A percentile compares a stretch with the other conserved stretches of the same genome.
These are phyloP conservation scores for Fraxinus americana DNA, from an alignment of 257 asterid genomes.

Conservation along the genomic window DNA sequence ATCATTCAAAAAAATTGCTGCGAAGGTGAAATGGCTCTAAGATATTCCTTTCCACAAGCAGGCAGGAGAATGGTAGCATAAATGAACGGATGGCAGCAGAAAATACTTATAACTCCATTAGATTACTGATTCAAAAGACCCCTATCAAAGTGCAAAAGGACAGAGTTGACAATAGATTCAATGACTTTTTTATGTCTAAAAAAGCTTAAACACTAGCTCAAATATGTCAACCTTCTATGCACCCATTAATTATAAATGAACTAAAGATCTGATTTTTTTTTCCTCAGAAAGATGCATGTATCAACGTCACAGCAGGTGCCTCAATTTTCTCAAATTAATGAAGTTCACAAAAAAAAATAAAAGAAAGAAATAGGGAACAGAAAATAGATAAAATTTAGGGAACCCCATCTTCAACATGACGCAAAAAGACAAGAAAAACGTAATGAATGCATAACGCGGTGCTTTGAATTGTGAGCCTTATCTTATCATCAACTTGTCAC, in stretches of 20 bases:
- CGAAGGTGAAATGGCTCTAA: background rate
- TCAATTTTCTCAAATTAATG: background rate
- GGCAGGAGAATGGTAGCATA: background rate
- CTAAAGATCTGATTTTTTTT: background rate
- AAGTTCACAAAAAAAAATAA: background rate
- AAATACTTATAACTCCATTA: background rate
- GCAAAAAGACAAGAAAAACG: background rate
- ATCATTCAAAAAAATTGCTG: background rate
- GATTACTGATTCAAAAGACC: background rate
- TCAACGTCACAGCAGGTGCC: background rate
- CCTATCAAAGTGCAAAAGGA: background rate
- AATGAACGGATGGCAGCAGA: background rate
- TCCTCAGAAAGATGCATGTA: background rate
- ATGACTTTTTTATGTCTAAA: background rate
- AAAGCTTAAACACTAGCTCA: background rate
- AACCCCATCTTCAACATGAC: background rate
- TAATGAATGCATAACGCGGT: background rate
- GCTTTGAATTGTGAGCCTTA: conserved; percentile 2
- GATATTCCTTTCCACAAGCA: background rate
- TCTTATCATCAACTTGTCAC: conserved; percentile 1
- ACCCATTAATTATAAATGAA: background rate
- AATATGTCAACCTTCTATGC: background rate
- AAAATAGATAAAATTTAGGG: background rate
- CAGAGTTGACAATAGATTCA: conserved; percentile 3
- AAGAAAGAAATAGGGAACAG: background rate